phyloP scores from a whole-genome alignment of 176 grass and related monocot genomes.

The Triticum turgidum region DNA sequence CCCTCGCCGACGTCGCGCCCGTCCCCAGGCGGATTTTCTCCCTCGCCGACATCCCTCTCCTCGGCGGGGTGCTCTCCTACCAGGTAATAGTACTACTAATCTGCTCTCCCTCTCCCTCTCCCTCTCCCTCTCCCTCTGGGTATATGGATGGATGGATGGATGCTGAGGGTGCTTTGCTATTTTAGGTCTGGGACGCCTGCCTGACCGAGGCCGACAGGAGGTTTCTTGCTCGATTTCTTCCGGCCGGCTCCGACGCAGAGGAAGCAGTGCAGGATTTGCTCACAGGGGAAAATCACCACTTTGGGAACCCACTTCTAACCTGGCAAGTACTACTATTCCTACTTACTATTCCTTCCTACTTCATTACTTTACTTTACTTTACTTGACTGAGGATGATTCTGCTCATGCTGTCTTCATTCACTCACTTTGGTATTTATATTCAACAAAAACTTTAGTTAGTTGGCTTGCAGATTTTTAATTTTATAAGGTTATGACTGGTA shows the following conservation, averaged over 20 bases:
- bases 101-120: no score
- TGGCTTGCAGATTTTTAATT: not conserved
- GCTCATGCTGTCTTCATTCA: not conserved
- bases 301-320: slow-evolving; percentile 56
- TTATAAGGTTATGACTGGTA: not conserved
- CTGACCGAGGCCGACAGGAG: slow-evolving; percentile 63
- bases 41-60: slow-evolving; percentile 37
- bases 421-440: not conserved
- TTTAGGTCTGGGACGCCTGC: slow-evolving; percentile 32
- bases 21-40: slow-evolving; percentile 52
- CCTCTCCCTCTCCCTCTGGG: no score
- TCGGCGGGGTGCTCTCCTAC: slow-evolving; percentile 46
- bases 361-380: no score
- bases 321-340: slow-evolving; percentile 40
- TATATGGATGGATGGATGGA: no score
- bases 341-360: not conserved
- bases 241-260: slow-evolving; percentile 43
- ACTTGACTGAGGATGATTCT: not conserved
- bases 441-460: not conserved
- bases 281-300: slow-evolving; percentile 53
- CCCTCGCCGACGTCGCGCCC: slow-evolving; percentile 41
- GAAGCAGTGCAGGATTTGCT: slow-evolving; percentile 59
- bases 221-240: slow-evolving; percentile 69
- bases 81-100: slow-evolving; percentile 27
- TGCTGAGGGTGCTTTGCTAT: not conserved